Evolutionary conservation across 2,329 filamentous ascomycete genomes (phyloP).

Genomic region (Orbilia brochopaga): DNA sequence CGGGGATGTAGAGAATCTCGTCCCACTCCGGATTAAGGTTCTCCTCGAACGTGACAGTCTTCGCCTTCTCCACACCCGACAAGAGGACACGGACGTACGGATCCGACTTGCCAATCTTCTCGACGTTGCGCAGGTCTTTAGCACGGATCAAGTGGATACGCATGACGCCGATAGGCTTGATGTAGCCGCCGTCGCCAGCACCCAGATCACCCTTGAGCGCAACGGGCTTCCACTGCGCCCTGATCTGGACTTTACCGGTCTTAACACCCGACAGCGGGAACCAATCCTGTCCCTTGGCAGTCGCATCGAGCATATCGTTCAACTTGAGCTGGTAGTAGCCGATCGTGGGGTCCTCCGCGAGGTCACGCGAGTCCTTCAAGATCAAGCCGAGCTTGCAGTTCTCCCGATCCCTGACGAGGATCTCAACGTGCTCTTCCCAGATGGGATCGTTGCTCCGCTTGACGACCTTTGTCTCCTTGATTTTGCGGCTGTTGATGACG

Average conservation of each 20-base stretch:
- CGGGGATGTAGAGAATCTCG: constrained; percentile 89
- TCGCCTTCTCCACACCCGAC: constrained; percentile 85
- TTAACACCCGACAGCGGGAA: constrained; percentile 83
- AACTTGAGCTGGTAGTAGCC: constrained; percentile 95
- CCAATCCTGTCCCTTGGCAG: constrained; percentile 94
- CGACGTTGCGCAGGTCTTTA: constrained; percentile 83
- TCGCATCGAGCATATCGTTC: constrained; percentile 88
- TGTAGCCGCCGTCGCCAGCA: constrained; percentile 79
- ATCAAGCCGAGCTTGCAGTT: constrained; percentile 87
- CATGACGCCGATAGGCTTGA: constrained; percentile 93
- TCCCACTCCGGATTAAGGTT: constrained; percentile 96
- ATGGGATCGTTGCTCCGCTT: constrained; percentile 98
- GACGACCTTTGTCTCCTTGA: constrained; percentile 86
- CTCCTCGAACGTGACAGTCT: constrained; percentile 94
- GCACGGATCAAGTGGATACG: constrained; percentile 88
- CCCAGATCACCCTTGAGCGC: constrained; percentile 77
- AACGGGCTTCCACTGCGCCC: constrained; percentile 93
- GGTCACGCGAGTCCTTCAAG: constrained; percentile 92
- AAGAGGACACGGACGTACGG: constrained; percentile 88
- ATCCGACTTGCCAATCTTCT: constrained; percentile 95
- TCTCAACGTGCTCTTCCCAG: constrained; percentile 91
- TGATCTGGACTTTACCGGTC: constrained; percentile 86
- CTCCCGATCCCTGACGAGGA: constrained; percentile 92
- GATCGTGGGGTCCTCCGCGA: constrained; percentile 79
- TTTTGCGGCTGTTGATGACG: constrained; percentile 87